Evolutionary conservation across 1,139 yeast genomes (phyloP).

Genomic region (Hemisphaericaspora xylofermentans): DNA sequence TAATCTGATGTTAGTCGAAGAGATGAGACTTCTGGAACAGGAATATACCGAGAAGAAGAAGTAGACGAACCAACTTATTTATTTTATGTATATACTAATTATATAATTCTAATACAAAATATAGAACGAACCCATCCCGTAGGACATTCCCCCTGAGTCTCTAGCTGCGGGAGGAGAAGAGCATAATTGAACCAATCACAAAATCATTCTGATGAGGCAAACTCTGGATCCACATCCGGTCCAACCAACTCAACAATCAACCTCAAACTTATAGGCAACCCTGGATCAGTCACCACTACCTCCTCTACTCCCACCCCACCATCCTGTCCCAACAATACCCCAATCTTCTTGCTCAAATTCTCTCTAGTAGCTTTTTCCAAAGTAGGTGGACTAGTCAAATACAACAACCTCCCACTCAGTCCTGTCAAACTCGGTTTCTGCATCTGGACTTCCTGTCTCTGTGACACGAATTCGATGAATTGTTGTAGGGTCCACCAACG

Average conservation of each 20-base stretch:
- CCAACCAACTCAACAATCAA: slow-evolving; percentile 26
- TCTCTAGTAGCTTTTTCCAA: no score
- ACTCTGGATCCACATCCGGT: slow-evolving; percentile 17
- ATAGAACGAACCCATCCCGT: no score
- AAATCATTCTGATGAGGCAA: no score
- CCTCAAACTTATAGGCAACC: slow-evolving; percentile 46
- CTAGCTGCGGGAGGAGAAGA: no score
- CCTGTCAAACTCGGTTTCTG: slow-evolving; percentile 52
- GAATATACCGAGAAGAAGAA: neutral
- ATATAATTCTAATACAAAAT: no score
- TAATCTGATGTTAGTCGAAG: slow-evolving; percentile 45
- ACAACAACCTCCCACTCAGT: slow-evolving; percentile 42
- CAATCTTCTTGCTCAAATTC: slow-evolving; percentile 48
- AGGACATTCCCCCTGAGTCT: no score
- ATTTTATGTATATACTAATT: slow-evolving; percentile 1
- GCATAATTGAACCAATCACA: no score
- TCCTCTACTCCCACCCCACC: no score
- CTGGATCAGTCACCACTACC: slow-evolving; percentile 56
- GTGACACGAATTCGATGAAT: slow-evolving; percentile 42
- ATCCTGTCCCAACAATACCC: no score
- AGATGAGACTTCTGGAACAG: slow-evolving; percentile 22
- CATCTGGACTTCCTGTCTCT: slow-evolving; percentile 40
- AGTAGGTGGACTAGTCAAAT: slow-evolving; percentile 51
- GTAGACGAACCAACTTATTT: neutral
- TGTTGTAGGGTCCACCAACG: slow-evolving; percentile 47